phyloP scores from a whole-genome alignment of 495 filamentous ascomycete species.

The Aspergillus haitiensis region DNA sequence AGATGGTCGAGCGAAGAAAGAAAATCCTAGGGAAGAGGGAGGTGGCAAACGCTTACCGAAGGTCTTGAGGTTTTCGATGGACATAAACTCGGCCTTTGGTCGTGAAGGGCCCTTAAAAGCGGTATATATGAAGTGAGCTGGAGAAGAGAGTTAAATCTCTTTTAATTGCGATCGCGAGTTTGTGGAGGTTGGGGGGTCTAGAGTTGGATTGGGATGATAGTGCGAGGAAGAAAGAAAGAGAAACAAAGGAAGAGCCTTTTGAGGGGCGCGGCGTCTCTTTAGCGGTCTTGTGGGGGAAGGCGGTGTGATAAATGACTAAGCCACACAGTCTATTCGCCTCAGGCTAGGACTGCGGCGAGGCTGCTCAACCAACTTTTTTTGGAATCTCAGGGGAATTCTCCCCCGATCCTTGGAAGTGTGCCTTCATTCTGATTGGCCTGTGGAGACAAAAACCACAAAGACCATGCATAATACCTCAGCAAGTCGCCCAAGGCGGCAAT shows the following conservation, averaged over 20 bases:
- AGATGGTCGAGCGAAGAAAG: slow-evolving; percentile 2
- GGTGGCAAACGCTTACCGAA: slow-evolving; percentile 72
- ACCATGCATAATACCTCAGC: not conserved
- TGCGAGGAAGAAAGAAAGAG: slow-evolving; percentile 32
- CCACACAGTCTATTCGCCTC: not conserved
- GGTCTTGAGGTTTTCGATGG: slow-evolving; percentile 99
- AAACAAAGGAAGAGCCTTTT: slow-evolving; percentile 42
- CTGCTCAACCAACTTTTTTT: too few relatives aligned
- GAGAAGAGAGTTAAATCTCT: slow-evolving; percentile 44
- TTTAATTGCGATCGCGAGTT: slow-evolving; percentile 28
- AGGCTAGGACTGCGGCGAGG: too few relatives aligned
- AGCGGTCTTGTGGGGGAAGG: slow-evolving; percentile 37
- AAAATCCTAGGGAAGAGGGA: slow-evolving; percentile 25
- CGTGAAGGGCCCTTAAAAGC: slow-evolving; percentile 47
- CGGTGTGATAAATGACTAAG: slow-evolving; percentile 36
- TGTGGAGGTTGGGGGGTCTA: slow-evolving; percentile 10
- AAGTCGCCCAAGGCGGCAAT: slow-evolving; percentile 10
- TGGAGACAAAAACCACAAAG: too few relatives aligned
- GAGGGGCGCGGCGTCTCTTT: slow-evolving; percentile 31
- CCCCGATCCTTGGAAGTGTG: too few relatives aligned
- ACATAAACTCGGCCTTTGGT: slow-evolving; percentile 84
- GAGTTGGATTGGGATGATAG: slow-evolving; percentile 22
- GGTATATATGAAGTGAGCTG: slow-evolving; percentile 35
- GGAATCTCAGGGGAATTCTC: too few relatives aligned
- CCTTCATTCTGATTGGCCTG: too few relatives aligned